These are phyloP conservation scores for Fusarium xylarioides DNA, from an alignment of 2,329 filamentous ascomycete species.

Conservation along the genomic window DNA sequence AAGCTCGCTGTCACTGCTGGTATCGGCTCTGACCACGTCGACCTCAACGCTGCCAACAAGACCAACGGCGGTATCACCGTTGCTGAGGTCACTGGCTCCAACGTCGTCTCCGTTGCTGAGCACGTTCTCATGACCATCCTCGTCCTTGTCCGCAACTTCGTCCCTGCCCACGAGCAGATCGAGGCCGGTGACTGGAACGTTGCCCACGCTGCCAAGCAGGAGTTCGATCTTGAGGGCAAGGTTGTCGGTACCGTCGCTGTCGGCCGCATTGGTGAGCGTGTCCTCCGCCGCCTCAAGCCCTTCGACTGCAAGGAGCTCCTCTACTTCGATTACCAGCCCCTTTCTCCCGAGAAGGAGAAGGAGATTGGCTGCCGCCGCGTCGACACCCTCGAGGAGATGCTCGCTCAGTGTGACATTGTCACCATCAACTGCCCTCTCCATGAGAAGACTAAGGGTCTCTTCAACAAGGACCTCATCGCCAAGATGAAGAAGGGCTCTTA, in stretches of 20 bases:
- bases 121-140: slow-evolving; percentile 99
- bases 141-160: slow-evolving; percentile 95
- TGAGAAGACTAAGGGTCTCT: slow-evolving; percentile 95
- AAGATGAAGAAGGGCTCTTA: slow-evolving; percentile 99
- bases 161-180: slow-evolving; percentile 95
- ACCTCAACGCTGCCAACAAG: slow-evolving; percentile 96
- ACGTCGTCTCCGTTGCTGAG: slow-evolving; percentile 98
- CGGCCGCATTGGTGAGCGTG: slow-evolving; percentile 97
- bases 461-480: slow-evolving; percentile 97
- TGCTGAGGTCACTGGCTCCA: slow-evolving; percentile 96
- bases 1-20: slow-evolving; percentile 97
- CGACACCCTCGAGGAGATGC: slow-evolving; percentile 89
- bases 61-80: slow-evolving; percentile 98
- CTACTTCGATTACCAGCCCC: slow-evolving; percentile 99
- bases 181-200: slow-evolving; percentile 92
- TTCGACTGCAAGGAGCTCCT: slow-evolving; percentile 99
- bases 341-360: slow-evolving; percentile 84
- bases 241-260: slow-evolving; percentile 97
- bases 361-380: slow-evolving; percentile 96
- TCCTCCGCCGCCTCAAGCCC: slow-evolving; percentile 92
- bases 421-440: slow-evolving; percentile 99
- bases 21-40: slow-evolving; percentile 98
- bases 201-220: slow-evolving; percentile 95
- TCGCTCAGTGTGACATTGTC: slow-evolving; percentile 93
- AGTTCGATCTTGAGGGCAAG: slow-evolving; percentile 97